These are phyloP conservation scores for Drechslerella coelobrocha DNA, from an alignment of 2,329 filamentous ascomycete species.

Conservation along the genomic window DNA sequence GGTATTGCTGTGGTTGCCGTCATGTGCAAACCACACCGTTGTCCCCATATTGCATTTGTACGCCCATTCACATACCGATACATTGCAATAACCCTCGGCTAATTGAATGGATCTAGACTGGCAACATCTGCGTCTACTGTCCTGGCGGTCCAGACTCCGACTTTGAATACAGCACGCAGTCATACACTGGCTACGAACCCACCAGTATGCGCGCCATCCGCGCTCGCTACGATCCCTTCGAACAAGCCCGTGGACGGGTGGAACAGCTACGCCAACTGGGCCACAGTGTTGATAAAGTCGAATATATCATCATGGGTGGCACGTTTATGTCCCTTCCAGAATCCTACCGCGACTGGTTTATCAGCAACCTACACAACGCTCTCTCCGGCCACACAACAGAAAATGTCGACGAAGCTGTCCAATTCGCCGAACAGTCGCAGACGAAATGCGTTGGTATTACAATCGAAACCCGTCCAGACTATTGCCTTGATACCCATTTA, in stretches of 20 bases:
- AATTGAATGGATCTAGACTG: slow-evolving; percentile 64
- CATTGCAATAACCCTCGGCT: slow-evolving; percentile 13
- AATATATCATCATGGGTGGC: slow-evolving; percentile 99
- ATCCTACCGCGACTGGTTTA: slow-evolving; percentile 89
- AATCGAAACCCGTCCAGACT: slow-evolving; percentile 95
- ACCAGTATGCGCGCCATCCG: slow-evolving; percentile 98
- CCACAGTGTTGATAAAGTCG: slow-evolving; percentile 97
- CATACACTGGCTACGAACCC: slow-evolving; percentile 97
- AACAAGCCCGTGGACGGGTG: slow-evolving; percentile 92
- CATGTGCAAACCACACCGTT: slow-evolving; percentile 99
- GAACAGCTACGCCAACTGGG: slow-evolving; percentile 96
- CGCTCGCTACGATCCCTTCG: slow-evolving; percentile 95
- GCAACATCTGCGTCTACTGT: slow-evolving; percentile 99
- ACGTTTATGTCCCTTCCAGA: slow-evolving; percentile 97
- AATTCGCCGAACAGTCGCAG: slow-evolving; percentile 61
- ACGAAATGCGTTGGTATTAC: slow-evolving; percentile 95
- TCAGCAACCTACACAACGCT: slow-evolving; percentile 94
- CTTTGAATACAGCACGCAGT: slow-evolving; percentile 98
- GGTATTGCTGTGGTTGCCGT: slow-evolving; percentile 98
- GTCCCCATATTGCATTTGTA: slow-evolving; percentile 89
- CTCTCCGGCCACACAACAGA: slow-evolving; percentile 93
- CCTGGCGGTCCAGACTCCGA: slow-evolving; percentile 97
- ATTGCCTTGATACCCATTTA: slow-evolving; percentile 93
- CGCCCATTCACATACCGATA: background rate
- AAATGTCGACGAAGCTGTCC: slow-evolving; percentile 93